Conservation (phyloP, 2,329 filamentous ascomycete genomes). For the Fusarium beomiforme region DNA sequence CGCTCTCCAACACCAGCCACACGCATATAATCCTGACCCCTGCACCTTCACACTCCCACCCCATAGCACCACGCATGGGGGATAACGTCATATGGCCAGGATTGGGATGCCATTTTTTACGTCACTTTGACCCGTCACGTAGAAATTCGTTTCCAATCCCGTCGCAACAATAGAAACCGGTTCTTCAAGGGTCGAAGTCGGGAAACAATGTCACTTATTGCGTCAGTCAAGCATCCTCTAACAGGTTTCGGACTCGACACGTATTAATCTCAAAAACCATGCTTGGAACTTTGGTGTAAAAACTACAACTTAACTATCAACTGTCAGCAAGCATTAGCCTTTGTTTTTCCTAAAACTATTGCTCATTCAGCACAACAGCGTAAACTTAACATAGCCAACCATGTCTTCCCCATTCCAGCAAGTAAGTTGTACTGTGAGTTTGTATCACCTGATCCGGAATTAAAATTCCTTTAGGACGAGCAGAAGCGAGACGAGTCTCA, state of each 20-base stretch:
- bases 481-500: conserved; percentile 29
- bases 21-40: conserved; percentile 19
- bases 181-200: conserved; percentile 20
- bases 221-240: conserved; percentile 32
- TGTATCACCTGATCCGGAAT: background rate
- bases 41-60: conserved; percentile 11
- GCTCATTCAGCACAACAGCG: background rate
- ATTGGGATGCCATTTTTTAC: conserved; percentile 24
- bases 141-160: conserved; percentile 8
- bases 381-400: conserved; percentile 3
- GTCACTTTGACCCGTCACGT: conserved; percentile 28
- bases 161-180: conserved; percentile 35
- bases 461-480: conserved; percentile 23
- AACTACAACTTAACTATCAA: conserved; percentile 4
- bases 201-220: conserved; percentile 41
- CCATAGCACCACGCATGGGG: background rate
- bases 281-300: conserved; percentile 10
- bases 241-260: conserved; percentile 35
- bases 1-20: conserved; percentile 24
- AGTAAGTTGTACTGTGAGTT: conserved; percentile 17
- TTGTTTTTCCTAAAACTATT: conserved; percentile 5
- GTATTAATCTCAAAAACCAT: conserved; percentile 37
- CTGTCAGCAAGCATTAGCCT: conserved; percentile 5
- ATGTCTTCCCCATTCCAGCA: conserved; percentile 37
- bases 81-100: conserved; percentile 28